A percentile compares a stretch with the other conserved stretches of the same genome.
Evolutionary conservation across 1,139 yeast species (phyloP).

Genomic region (Saccharomyces hybrid): DNA sequence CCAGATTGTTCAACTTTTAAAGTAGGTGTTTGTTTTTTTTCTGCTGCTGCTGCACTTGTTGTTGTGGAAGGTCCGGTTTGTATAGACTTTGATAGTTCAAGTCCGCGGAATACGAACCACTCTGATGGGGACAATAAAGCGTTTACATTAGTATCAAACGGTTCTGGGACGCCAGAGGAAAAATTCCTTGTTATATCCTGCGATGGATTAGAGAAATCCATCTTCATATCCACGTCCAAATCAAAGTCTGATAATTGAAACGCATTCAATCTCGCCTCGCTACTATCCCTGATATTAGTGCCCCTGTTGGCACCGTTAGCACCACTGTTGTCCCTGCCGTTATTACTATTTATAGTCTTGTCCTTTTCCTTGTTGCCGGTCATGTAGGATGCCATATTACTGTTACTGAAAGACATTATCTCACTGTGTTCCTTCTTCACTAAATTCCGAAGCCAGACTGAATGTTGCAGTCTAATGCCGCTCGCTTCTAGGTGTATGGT

Average conservation of each 20-base stretch:
- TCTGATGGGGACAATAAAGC: not conserved
- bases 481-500: not conserved
- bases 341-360: not conserved
- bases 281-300: not conserved
- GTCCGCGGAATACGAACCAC: not conserved
- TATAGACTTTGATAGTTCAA: not conserved
- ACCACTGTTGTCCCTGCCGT: not conserved
- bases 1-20: conserved; percentile 9
- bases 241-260: not conserved
- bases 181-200: not conserved
- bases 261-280: not conserved
- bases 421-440: not conserved
- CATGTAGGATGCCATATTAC: not conserved
- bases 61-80: not conserved
- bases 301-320: not conserved
- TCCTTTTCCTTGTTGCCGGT: not conserved
- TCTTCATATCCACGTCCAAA: not conserved
- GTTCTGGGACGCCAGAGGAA: not conserved
- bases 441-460: not conserved
- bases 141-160: not conserved
- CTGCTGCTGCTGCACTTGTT: not conserved
- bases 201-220: not conserved
- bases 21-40: conserved; percentile 9
- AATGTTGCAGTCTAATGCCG: not conserved
- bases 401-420: not conserved